phyloP scores from a whole-genome alignment of 805 yeast genomes.

The Blastobotrys americana region DNA sequence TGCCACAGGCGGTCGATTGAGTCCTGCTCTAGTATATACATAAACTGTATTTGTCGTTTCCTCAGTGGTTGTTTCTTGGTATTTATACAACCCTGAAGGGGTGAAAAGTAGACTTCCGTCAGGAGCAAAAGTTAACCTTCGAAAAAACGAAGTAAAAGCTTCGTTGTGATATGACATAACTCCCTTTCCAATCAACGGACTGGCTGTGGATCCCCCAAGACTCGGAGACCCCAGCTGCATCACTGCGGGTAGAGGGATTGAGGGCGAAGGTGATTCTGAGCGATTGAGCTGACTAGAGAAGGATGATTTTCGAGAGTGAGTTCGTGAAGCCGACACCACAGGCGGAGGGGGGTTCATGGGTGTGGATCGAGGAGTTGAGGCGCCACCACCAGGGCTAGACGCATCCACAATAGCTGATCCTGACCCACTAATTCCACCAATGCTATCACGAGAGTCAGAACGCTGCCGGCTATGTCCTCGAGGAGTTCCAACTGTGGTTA shows the following conservation, averaged over 20 bases:
- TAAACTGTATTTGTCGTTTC: slow-evolving; percentile 62
- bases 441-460: background rate
- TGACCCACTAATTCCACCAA: too few species aligned
- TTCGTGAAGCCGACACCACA: slow-evolving; percentile 17
- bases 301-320: slow-evolving; percentile 39
- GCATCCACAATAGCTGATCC: background rate
- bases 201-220: slow-evolving; percentile 1
- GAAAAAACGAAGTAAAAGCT: slow-evolving; percentile 80
- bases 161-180: slow-evolving; percentile 70
- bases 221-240: slow-evolving; percentile 35
- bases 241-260: slow-evolving; percentile 43
- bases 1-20: slow-evolving; percentile 65
- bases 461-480: background rate
- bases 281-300: slow-evolving; percentile 32
- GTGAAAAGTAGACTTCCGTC: slow-evolving; percentile 78
- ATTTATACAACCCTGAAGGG: slow-evolving; percentile 63
- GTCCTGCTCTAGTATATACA: slow-evolving; percentile 64
- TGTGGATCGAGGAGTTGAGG: slow-evolving; percentile 8
- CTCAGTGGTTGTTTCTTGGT: slow-evolving; percentile 25
- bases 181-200: slow-evolving; percentile 16
- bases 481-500: slow-evolving; percentile 4
- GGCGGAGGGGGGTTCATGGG: slow-evolving; percentile 32
- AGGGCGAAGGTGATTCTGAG: slow-evolving; percentile 32
- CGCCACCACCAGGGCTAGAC: slow-evolving; percentile 10
- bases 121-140: slow-evolving; percentile 80